Base-by-base conservation (phyloP, 2,329 filamentous ascomycete genomes). In the Sclerotinia borealis region DNA sequence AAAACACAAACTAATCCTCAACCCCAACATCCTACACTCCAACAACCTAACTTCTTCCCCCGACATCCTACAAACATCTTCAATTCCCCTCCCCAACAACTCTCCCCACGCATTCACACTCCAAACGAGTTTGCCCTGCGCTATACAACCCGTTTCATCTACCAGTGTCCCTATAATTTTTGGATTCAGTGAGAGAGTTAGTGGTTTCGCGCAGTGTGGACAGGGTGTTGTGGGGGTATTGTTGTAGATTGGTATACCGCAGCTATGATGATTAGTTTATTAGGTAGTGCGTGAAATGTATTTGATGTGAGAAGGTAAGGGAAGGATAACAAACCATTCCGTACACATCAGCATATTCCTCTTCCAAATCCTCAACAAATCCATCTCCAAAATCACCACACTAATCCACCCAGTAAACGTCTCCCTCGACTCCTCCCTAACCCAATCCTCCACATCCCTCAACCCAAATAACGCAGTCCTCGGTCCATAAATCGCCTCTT, bases 81-180 rank as follows among this genome's bases (percentile, higher is more conserved):
- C 71, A 2, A 77, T 71, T 0, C 74, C 75, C 37, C 80, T 72
- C 4, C 81, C 80, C 8, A 83, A 73, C 2, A 84, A 69, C 29
- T 82, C 74, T 39, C 69, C 70, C 84, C 84, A 87, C 0, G 84
- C 84, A 2, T 74, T 63, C 19, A 79, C 74, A 6, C 78, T 80
- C 75, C 85, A 80, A 22, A 85, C 73, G 2, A 86, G 73, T 71
- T 84, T 85, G 0, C 80, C 80, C 2, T 77, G 71, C 1, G 73
- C 70, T 10, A 86, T 77, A 39, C 76, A 77, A 6, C 81, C 84
- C 0, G 83, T 87, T 71, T 88, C 85, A 64, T 88, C 79, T 9
- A 77, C 58, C 2, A 81, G 68, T 0, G 69, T 71, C 10, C 78
- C 77, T 31, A 81, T 70, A 37, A 79, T 71, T 11, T 73, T 73